Evolutionary conservation across 805 yeast species (phyloP), one percentile per base, ranked within the genome.

Genomic region (Maudiozyma serrabonitensis): DNA sequence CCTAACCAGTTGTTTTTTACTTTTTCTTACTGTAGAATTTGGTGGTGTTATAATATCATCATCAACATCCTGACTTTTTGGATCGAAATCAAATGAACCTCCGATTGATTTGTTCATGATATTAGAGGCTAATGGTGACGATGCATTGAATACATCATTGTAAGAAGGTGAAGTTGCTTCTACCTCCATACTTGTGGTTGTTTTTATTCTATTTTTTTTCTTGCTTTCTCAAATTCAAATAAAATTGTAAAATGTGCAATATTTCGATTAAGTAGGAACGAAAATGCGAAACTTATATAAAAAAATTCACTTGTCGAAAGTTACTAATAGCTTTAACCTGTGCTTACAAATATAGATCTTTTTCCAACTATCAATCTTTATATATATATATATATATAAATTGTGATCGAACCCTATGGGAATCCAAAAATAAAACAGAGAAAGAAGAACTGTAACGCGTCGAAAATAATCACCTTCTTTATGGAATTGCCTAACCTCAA

Each of bases 41-140:
- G 69, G 69, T 4, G 68, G 66, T 8, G 63, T 61, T 40, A 56
- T 49, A 25, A 54, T 55, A n/a, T 13, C 40, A 1, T 53, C 50
- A 9, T 50, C 21, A 28, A 42, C 16, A 28, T 28, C 32, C 32
- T 28, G 12, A 5, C 39, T 21, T 13, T 37, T 43, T 9, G 37
- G 15, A 8, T 45, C 46, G 6, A 41, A 9, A 28, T 38, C 48
- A 26, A 42, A 46, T 12, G 43, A 37, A 16, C 47, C 50, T 31
- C 47, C 37, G 5, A 50, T 49, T 13, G 49, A 47, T 18, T 56
- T 54, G 43, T 53, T 59, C 45, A 50, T 40, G 9, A 38, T 9
- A 28, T 13, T 13, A 15, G 11, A 18, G 16, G 31, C 38, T 18
- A 46, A 35, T 18, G 48, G 49, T 3, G 48, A 42, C 12, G 42